phyloP scores from a whole-genome alignment of 2,329 filamentous ascomycete genomes.

The Scortechinia acanthostroma region DNA sequence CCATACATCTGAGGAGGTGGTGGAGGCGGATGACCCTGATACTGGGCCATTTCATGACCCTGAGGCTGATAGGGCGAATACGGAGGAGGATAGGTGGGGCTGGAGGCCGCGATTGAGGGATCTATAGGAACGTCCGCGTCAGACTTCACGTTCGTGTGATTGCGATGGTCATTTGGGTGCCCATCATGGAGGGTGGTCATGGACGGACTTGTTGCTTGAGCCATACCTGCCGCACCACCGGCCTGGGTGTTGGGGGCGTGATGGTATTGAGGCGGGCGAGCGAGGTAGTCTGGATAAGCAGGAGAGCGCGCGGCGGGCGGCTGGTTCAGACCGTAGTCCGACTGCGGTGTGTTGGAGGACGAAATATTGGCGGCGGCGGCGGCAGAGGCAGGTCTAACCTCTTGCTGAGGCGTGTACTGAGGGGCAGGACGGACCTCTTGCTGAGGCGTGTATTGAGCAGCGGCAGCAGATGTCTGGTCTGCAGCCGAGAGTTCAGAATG shows the following conservation, averaged over 20 bases:
- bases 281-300: constrained; percentile 81
- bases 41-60: constrained; percentile 74
- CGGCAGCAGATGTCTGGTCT: constrained; percentile 87
- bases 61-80: constrained; percentile 82
- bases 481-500: constrained; percentile 34
- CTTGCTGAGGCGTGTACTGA: constrained; percentile 77
- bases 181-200: constrained; percentile 66
- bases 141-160: constrained; percentile 78
- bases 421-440: background rate
- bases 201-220: constrained; percentile 98
- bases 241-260: constrained; percentile 67
- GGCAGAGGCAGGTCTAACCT: constrained; percentile 57
- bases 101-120: constrained; percentile 90
- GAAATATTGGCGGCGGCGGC: constrained; percentile 51
- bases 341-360: constrained; percentile 75
- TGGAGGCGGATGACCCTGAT: constrained; percentile 51
- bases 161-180: constrained; percentile 56
- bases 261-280: constrained; percentile 68
- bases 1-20: constrained; percentile 35
- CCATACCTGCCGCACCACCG: constrained; percentile 79
- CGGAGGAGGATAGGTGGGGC: constrained; percentile 78
- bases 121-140: constrained; percentile 97
- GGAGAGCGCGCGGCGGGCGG: constrained; percentile 71
- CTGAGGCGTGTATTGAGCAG: background rate
- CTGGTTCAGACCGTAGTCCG: constrained; percentile 79